Base-by-base conservation (phyloP, 805 yeast genomes). In the Barnettozyma sucrosica region DNA sequence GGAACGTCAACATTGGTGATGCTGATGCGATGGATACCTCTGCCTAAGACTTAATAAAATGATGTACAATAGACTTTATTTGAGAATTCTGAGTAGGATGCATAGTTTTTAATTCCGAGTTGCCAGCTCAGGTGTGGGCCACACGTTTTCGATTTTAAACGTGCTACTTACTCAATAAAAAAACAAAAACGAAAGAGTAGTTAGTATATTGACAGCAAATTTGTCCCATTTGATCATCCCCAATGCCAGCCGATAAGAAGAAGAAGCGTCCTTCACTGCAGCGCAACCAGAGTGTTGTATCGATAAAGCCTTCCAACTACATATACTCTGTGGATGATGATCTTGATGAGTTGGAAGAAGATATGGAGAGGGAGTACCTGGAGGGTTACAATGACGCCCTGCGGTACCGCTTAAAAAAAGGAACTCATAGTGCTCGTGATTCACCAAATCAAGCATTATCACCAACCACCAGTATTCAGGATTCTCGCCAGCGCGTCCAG, bases 271-370 rank as follows among this genome's bases (percentile, higher is more conserved):
- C 64, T 1, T 43, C 20, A 7, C 18, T 57, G 4, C 55, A 51
- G 36, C 50, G 54, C 45, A 52, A 54, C 4, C 59, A 57, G 5
- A 55, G 61, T 7, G 52, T 49, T 34, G 49, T 23, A 2, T 37
- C 44, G 14, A 33, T 34, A 5, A 45, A 43, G 23, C 41, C 46
- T 7, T 49, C 61, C 28, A 66, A 62, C 43, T 62, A 70, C 38
- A 63, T 85, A 0, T 88, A 82, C 61, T 81, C 89, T 32, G 95
- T 87, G 0, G 96, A 88, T 61, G 96, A 88, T 63, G 89, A 84
- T 56, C 78, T 85, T 38, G 77, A 79, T 52, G 96, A 87, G 52
- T 73, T 81, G 16, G 84, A 79, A 50, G 78, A 76, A 16, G 85
- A 78, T 53, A 64, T 75, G 45, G 77, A 74, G 49, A 63, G 79